Evolutionary conservation across 2,329 filamentous ascomycete species (phyloP).

Genomic region (Achaetomium macrosporum): DNA sequence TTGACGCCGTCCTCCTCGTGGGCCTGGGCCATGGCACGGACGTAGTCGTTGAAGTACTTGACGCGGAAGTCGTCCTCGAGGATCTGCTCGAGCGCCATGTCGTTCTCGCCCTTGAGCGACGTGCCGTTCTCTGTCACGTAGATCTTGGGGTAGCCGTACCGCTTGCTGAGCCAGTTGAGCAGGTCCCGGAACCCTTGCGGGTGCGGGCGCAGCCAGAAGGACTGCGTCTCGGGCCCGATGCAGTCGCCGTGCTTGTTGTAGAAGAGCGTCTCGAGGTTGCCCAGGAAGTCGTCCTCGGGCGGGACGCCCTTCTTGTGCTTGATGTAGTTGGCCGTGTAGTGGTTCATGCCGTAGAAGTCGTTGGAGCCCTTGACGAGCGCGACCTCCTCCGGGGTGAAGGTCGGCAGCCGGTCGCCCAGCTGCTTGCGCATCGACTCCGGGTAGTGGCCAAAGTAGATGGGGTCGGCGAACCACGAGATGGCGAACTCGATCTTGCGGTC

Average conservation of each 20-base stretch:
- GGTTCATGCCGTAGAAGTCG: conserved; percentile 93
- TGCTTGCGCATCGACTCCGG: conserved; percentile 78
- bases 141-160: conserved; percentile 71
- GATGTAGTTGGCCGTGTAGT: conserved; percentile 86
- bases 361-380: conserved; percentile 78
- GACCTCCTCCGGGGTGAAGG: conserved; percentile 65
- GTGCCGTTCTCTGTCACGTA: conserved; percentile 89
- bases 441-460: conserved; percentile 79
- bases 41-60: conserved; percentile 72
- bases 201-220: conserved; percentile 72
- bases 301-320: conserved; percentile 60
- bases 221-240: conserved; percentile 79
- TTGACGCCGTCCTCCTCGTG: conserved; percentile 67
- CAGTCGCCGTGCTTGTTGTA: conserved; percentile 65
- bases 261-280: conserved; percentile 68
- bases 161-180: conserved; percentile 68
- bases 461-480: conserved; percentile 84
- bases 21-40: conserved; percentile 70
- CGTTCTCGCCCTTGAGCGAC: conserved; percentile 75
- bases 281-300: conserved; percentile 61
- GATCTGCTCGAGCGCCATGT: conserved; percentile 63
- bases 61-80: conserved; percentile 77
- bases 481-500: conserved; percentile 80
- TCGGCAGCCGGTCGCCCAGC: conserved; percentile 69
- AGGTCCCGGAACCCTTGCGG: conserved; percentile 72